Conservation (phyloP, 768 basidiomycete genomes). For the Crassisporium funariophilum region DNA sequence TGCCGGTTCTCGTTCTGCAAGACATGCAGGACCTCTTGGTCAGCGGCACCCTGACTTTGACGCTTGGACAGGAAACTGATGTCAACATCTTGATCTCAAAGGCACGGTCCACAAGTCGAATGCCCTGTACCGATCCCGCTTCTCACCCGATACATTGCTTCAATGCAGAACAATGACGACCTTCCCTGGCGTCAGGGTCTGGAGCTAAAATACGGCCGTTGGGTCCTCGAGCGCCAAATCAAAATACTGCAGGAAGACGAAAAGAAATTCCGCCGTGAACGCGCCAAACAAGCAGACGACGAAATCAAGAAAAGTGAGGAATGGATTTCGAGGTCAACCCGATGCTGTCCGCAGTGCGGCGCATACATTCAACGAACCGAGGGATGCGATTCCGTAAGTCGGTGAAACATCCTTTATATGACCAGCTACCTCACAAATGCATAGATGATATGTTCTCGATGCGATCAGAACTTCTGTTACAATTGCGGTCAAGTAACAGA, state of each 20-base stretch:
- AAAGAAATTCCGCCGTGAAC: no score
- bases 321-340: slow-evolving; percentile 4
- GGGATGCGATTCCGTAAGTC: slow-evolving; percentile 6
- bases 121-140: not conserved
- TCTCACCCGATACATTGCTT: slow-evolving; percentile 4
- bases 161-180: not conserved
- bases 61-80: no score
- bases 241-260: not conserved
- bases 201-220: not conserved
- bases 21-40: slow-evolving; percentile 7
- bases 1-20: slow-evolving; percentile 9
- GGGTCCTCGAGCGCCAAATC: not conserved
- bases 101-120: slow-evolving; percentile 3
- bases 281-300: not conserved
- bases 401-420: not conserved
- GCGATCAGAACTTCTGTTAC: no score
- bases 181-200: not conserved
- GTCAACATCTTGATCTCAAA: no score
- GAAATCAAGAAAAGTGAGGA: not conserved
- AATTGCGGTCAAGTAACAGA: no score
- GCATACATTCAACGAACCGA: slow-evolving; percentile 2
- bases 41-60: no score
- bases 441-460: no score
- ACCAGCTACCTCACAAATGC: no score
- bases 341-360: slow-evolving; percentile 7